Conservation (phyloP, 352 stramenopile species). For the Phytopythium helicoides region DNA sequence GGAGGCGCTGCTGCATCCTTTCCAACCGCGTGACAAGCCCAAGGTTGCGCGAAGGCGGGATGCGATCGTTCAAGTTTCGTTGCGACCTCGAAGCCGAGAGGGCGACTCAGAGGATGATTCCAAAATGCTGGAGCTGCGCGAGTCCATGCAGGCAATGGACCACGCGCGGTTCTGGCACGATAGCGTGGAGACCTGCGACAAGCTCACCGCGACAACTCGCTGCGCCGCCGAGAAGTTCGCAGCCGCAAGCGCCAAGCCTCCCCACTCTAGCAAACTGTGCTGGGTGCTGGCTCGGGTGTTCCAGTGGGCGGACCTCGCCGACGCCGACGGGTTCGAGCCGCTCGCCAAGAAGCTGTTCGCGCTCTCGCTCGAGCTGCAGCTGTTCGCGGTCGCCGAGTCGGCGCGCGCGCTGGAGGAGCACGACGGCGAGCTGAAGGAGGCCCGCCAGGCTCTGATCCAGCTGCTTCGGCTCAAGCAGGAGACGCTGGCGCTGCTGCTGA, state of each 20-base stretch:
- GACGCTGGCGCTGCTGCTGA: slow-evolving; percentile 57
- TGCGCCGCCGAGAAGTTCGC: slow-evolving; percentile 27
- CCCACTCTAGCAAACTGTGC: slow-evolving; percentile 25
- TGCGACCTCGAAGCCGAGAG: not conserved
- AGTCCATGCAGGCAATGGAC: slow-evolving; percentile 33
- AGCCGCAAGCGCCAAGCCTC: slow-evolving; percentile 15
- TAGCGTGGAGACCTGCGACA: slow-evolving; percentile 22
- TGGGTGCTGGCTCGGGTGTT: slow-evolving; percentile 46
- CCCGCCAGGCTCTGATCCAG: slow-evolving; percentile 34
- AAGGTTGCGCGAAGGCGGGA: slow-evolving; percentile 37
- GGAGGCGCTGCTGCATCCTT: slow-evolving; percentile 47
- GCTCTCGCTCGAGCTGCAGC: slow-evolving; percentile 36
- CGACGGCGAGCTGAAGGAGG: slow-evolving; percentile 30
- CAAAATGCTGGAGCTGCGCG: slow-evolving; percentile 14
- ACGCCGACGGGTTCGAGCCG: slow-evolving; percentile 39
- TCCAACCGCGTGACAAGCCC: slow-evolving; percentile 43
- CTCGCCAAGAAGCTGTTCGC: slow-evolving; percentile 46
- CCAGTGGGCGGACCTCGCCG: slow-evolving; percentile 58
- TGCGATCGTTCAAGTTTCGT: slow-evolving; percentile 34
- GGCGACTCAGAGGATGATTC: slow-evolving; percentile 1
- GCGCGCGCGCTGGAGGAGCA: slow-evolving; percentile 16
- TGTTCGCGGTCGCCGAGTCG: slow-evolving; percentile 44
- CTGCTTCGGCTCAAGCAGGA: slow-evolving; percentile 55
- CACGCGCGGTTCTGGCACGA: slow-evolving; percentile 68
- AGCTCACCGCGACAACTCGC: slow-evolving; percentile 14